Evolutionary conservation across 2,329 filamentous ascomycete species (phyloP).

Genomic region (Monilinia vaccinii-corymbosi): DNA sequence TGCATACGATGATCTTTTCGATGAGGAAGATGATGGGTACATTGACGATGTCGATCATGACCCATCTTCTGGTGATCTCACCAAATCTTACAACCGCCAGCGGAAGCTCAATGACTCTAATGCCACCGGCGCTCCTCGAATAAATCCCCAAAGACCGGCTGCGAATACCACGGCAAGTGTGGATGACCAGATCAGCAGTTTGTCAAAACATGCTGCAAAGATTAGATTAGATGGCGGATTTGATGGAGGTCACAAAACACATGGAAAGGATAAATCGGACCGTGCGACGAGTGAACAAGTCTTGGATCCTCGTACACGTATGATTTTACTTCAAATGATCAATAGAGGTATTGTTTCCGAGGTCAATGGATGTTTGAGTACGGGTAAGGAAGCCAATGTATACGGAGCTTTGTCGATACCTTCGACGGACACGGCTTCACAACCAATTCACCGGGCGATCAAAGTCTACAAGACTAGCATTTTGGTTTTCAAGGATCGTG

Average conservation of each 20-base stretch:
- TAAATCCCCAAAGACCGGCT: conserved; percentile 69
- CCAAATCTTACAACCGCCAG: conserved; percentile 79
- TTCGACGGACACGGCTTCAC: conserved; percentile 40
- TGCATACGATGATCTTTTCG: conserved; percentile 38
- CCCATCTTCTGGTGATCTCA: conserved; percentile 57
- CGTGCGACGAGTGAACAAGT: conserved; percentile 93
- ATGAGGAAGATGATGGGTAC: conserved; percentile 55
- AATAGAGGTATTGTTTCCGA: conserved; percentile 83
- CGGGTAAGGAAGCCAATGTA: conserved; percentile 96
- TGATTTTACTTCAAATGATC: conserved; percentile 94
- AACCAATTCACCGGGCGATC: conserved; percentile 69
- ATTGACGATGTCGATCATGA: conserved; percentile 48
- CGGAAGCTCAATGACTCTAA: conserved; percentile 50
- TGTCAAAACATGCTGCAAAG: conserved; percentile 78
- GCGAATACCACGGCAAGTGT: conserved; percentile 72
- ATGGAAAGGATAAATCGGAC: conserved; percentile 80
- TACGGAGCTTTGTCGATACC: conserved; percentile 72
- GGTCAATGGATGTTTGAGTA: conserved; percentile 90
- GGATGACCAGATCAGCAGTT: conserved; percentile 79
- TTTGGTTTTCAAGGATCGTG: conserved; percentile 93
- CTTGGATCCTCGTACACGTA: conserved; percentile 83
- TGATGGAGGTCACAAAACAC: conserved; percentile 44
- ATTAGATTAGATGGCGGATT: conserved; percentile 61
- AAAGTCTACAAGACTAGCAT: conserved; percentile 99
- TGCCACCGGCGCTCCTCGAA: conserved; percentile 45